Evolutionary conservation across 2,329 filamentous ascomycete species (phyloP).

Genomic region (Teratosphaeriaceae sp.): DNA sequence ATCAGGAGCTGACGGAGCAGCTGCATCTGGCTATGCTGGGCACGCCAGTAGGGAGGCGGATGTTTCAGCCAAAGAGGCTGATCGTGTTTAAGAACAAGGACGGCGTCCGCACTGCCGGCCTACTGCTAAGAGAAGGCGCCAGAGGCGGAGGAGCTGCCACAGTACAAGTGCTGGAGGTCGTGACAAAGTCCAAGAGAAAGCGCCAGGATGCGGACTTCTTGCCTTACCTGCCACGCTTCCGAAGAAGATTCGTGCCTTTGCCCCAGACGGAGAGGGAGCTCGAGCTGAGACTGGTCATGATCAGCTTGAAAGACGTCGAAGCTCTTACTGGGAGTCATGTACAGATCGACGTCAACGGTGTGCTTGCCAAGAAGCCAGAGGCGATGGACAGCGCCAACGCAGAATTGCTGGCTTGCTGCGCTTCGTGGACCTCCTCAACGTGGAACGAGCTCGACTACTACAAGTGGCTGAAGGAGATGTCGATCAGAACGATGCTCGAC

Average conservation of each 20-base stretch:
- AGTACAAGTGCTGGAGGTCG: constrained; percentile 73
- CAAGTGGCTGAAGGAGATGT: constrained; percentile 69
- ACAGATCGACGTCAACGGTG: constrained; percentile 32
- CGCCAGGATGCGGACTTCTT: constrained; percentile 79
- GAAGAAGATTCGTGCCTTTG: constrained; percentile 59
- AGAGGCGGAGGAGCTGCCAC: constrained; percentile 60
- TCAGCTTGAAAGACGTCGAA: constrained; percentile 74
- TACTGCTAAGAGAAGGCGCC: constrained; percentile 70
- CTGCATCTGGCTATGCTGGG: constrained; percentile 68
- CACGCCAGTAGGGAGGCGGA: constrained; percentile 75
- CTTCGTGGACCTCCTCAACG: constrained; percentile 63
- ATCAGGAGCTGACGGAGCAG: constrained; percentile 70
- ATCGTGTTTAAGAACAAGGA: constrained; percentile 75
- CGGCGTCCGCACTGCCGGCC: constrained; percentile 72
- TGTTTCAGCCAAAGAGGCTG: constrained; percentile 69
- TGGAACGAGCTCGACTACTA: constrained; percentile 84
- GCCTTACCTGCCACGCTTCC: constrained; percentile 70
- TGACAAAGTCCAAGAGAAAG: constrained; percentile 53
- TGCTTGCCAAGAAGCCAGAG: constrained; percentile 38
- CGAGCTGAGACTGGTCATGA: constrained; percentile 58
- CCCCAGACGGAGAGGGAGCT: constrained; percentile 64
- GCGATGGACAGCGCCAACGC: constrained; percentile 56
- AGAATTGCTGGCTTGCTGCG: constrained; percentile 61
- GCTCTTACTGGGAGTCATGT: constrained; percentile 66
- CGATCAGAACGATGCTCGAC: constrained; percentile 70